phyloP scores from a whole-genome alignment of 2,329 filamentous ascomycete species.

The Grosmannia serpens region DNA sequence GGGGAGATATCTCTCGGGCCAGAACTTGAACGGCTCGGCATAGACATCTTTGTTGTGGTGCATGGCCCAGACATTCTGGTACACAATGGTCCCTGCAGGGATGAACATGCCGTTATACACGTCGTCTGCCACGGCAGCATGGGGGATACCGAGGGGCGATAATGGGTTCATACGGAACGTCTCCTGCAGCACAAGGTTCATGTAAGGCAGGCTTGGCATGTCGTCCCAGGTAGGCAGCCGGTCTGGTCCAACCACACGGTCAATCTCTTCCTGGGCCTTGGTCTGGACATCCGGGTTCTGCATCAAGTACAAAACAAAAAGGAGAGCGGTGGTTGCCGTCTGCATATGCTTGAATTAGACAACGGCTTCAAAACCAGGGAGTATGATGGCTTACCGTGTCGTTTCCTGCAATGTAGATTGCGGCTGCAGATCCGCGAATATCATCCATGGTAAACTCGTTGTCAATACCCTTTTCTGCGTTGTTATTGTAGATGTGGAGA shows the following conservation, averaged over 20 bases:
- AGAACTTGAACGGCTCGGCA: constrained; percentile 27
- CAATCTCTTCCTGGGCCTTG: constrained; percentile 27
- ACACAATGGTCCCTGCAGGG: constrained; percentile 29
- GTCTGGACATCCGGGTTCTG: constrained; percentile 29
- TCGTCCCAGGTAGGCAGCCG: constrained; percentile 27
- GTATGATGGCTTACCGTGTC: constrained; percentile 13
- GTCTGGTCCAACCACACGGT: constrained; percentile 25
- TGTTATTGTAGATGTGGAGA: constrained; percentile 1
- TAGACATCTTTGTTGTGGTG: constrained; percentile 31
- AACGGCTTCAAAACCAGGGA: not conserved
- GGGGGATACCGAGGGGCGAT: constrained; percentile 25
- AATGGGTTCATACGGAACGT: constrained; percentile 31
- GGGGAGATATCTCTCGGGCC: constrained; percentile 27
- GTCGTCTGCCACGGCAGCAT: constrained; percentile 28
- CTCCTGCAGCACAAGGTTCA: constrained; percentile 31
- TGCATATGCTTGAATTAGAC: not conserved
- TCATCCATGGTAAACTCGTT: constrained; percentile 16
- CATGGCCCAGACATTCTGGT: constrained; percentile 31
- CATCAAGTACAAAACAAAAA: constrained; percentile 28
- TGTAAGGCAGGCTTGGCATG: constrained; percentile 26
- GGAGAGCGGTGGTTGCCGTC: constrained; percentile 19
- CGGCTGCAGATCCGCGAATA: constrained; percentile 18
- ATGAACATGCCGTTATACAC: constrained; percentile 32
- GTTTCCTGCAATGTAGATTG: constrained; percentile 18
- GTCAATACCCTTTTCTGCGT: not conserved